phyloP scores from a whole-genome alignment of 1,284 basidiomycete genomes.

The Volvariella volvacea region DNA sequence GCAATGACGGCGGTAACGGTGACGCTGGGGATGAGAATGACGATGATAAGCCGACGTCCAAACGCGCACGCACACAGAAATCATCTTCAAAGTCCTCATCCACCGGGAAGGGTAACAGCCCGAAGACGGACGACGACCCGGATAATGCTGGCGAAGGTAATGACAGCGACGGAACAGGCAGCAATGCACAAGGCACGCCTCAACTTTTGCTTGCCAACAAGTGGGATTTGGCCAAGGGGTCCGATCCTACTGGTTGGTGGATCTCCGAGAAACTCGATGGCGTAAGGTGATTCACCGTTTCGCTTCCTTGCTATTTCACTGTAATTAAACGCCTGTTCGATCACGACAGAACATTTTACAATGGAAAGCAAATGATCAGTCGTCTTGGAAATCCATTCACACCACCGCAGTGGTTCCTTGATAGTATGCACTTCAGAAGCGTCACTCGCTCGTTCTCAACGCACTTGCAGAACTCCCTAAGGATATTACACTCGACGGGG shows the following conservation, averaged over 20 bases:
- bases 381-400: conserved; percentile 56
- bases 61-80: conserved; percentile 8
- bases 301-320: conserved; percentile 1
- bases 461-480: conserved; percentile 43
- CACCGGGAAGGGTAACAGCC: conserved; percentile 16
- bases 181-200: conserved; percentile 23
- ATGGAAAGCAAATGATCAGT: conserved; percentile 51
- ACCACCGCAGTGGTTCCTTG: conserved; percentile 53
- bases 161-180: conserved; percentile 17
- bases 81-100: conserved; percentile 12
- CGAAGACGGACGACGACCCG: conserved; percentile 16
- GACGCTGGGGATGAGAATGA: conserved; percentile 13
- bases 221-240: conserved; percentile 49
- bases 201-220: conserved; percentile 53
- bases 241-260: conserved; percentile 61
- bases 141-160: conserved; percentile 22
- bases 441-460: background rate
- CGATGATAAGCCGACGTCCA: conserved; percentile 12
- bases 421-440: conserved; percentile 34
- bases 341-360: conserved; percentile 48
- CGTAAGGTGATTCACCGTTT: conserved; percentile 32
- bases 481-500: conserved; percentile 54
- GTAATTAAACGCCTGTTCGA: background rate
- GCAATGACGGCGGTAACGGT: conserved; percentile 15
- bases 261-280: conserved; percentile 62